Conservation (phyloP, 2,329 filamentous ascomycete genomes). For the Periconia sp. region DNA sequence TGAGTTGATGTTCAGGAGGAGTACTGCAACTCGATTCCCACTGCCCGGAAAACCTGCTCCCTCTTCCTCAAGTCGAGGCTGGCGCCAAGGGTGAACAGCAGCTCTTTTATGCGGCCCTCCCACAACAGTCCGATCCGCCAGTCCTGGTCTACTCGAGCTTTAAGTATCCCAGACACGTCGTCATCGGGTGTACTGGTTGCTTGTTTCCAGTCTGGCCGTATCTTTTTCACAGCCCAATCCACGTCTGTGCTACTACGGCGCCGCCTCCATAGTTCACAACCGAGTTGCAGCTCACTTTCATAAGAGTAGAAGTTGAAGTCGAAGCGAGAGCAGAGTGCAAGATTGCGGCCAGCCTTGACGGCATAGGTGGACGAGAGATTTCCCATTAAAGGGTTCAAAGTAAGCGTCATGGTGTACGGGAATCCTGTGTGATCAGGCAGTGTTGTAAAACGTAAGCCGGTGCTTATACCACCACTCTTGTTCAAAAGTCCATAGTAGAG, state of each 20-base stretch:
- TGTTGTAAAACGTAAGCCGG: conserved; percentile 87
- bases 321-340: conserved; percentile 86
- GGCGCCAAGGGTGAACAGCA: conserved; percentile 88
- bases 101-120: conserved; percentile 89
- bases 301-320: conserved; percentile 99
- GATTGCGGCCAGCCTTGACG: conserved; percentile 78
- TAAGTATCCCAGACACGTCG: conserved; percentile 82
- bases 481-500: conserved; percentile 95
- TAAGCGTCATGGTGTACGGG: conserved; percentile 90
- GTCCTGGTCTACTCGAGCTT: conserved; percentile 86
- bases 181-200: conserved; percentile 51
- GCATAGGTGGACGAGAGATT: conserved; percentile 90
- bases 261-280: conserved; percentile 84
- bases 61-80: conserved; percentile 76
- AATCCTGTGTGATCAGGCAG: conserved; percentile 79
- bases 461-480: conserved; percentile 87
- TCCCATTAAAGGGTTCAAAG: conserved; percentile 91
- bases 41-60: conserved; percentile 74
- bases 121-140: conserved; percentile 83
- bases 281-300: conserved; percentile 89
- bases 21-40: conserved; percentile 81
- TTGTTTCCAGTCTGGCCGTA: conserved; percentile 46
- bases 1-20: conserved; percentile 62
- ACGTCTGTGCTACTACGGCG: conserved; percentile 49
- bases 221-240: conserved; percentile 48